phyloP scores from a whole-genome alignment of 495 filamentous ascomycete species.

The Trichoderma asperelloides region DNA sequence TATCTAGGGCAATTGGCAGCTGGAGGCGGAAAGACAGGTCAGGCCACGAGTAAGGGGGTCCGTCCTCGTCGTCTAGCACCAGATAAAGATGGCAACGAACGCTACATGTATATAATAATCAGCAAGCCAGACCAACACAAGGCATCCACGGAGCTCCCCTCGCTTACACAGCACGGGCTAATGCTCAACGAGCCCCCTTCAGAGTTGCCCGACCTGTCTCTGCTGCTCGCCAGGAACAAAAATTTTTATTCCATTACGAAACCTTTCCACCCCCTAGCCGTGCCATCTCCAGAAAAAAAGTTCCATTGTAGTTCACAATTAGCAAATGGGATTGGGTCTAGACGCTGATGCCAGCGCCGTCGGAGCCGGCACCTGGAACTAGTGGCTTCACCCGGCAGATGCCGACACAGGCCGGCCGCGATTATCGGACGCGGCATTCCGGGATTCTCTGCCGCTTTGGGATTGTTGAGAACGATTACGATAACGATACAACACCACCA shows the following conservation, averaged over 20 bases:
- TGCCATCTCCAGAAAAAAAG: neutral
- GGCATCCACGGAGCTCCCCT: neutral
- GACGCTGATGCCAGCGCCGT: neutral
- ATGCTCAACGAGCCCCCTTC: neutral
- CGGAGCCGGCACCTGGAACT: neutral
- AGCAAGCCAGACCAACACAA: neutral
- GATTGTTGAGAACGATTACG: too few relatives aligned
- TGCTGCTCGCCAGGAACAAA: neutral
- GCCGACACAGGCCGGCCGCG: constrained; percentile 6
- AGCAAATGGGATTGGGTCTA: neutral
- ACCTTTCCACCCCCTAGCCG: neutral
- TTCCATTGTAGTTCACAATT: neutral
- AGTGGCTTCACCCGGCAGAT: neutral
- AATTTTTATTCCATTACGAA: neutral
- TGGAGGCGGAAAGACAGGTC: neutral
- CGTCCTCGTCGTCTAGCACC: neutral
- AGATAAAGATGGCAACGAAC: neutral
- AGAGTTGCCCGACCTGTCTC: neutral
- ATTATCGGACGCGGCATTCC: neutral
- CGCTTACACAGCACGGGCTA: neutral
- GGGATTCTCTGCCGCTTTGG: neutral
- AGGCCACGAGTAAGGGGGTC: too few relatives aligned
- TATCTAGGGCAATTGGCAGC: neutral
- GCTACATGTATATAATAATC: neutral
- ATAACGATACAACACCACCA: too few relatives aligned